Conservation (phyloP, 2,329 filamentous ascomycete genomes). For the Hymenoscyphus fructigenus region DNA sequence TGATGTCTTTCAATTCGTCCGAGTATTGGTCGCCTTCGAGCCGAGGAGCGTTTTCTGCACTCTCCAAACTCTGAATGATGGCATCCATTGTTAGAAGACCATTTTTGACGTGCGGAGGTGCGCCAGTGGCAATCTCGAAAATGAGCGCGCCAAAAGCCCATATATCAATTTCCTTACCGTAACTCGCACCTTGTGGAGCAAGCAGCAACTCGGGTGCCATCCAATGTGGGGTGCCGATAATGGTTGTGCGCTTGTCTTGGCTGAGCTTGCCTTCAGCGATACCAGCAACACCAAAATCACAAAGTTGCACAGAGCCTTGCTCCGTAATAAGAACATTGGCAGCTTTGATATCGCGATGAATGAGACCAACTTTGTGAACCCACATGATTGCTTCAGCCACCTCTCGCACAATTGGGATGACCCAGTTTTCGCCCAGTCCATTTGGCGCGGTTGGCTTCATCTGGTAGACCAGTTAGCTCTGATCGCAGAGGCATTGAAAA, state of each 20-base stretch:
- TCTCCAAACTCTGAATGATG: conserved; percentile 35
- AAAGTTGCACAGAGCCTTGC: conserved; percentile 73
- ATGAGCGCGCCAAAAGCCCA: conserved; percentile 84
- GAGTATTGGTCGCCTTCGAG: conserved; percentile 73
- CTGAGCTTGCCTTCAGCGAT: conserved; percentile 68
- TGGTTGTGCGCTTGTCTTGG: conserved; percentile 70
- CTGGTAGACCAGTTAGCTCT: conserved; percentile 17
- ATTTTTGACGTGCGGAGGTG: conserved; percentile 66
- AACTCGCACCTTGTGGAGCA: conserved; percentile 49
- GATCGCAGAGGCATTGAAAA: conserved; percentile 42
- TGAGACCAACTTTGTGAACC: conserved; percentile 68
- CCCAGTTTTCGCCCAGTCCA: conserved; percentile 69
- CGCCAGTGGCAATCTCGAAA: conserved; percentile 76
- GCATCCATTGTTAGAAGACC: conserved; percentile 52
- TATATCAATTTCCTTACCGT: conserved; percentile 74
- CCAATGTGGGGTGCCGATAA: conserved; percentile 82
- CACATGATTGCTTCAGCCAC: conserved; percentile 65
- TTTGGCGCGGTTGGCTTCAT: conserved; percentile 67
- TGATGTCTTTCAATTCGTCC: conserved; percentile 63
- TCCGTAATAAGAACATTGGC: conserved; percentile 81
- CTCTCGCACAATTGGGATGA: conserved; percentile 65
- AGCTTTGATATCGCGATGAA: conserved; percentile 68
- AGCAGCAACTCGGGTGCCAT: conserved; percentile 79
- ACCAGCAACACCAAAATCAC: conserved; percentile 81
- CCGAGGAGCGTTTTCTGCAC: conserved; percentile 61